Percentiles rank a stretch among this genome's conserved stretches.
Conservation (phyloP, 2,329 filamentous ascomycete genomes). For the Cercospora beticola region DNA sequence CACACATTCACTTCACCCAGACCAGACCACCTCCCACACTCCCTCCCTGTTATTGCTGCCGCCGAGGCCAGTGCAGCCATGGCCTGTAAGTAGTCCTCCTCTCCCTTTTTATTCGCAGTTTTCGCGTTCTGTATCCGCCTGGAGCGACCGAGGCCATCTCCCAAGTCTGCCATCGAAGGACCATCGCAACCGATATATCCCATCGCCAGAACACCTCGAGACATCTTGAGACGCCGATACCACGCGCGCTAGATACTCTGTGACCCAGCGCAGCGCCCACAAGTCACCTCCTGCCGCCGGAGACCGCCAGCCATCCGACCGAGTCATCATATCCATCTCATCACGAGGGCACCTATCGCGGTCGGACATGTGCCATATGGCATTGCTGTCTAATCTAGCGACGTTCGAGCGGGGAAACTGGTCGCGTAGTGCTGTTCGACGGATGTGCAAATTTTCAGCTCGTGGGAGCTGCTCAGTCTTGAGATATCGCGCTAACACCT, state of each 20-base stretch:
- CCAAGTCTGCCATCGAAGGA: conserved; percentile 30
- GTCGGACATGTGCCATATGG: conserved; percentile 42
- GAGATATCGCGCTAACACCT: conserved; percentile 45
- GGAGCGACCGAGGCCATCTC: conserved; percentile 21
- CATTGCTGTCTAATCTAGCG: conserved; percentile 28
- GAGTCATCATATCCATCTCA: conserved; percentile 30
- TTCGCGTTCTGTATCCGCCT: conserved; percentile 13
- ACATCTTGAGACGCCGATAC: conserved; percentile 25
- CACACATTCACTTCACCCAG: conserved; percentile 9
- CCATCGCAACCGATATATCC: conserved; percentile 31
- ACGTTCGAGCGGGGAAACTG: conserved; percentile 40
- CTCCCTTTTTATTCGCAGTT: conserved; percentile 38
- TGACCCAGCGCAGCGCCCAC: conserved; percentile 20
- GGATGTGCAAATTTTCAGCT: conserved; percentile 35
- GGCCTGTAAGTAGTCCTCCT: conserved; percentile 56
- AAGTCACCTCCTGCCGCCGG: conserved; percentile 20
- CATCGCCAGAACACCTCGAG: conserved; percentile 27
- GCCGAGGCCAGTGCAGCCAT: conserved; percentile 47
- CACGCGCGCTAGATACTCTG: conserved; percentile 13
- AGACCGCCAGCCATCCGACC: conserved; percentile 20
- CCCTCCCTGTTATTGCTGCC: conserved; percentile 18
- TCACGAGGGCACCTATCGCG: conserved; percentile 37
- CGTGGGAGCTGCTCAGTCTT: conserved; percentile 30
- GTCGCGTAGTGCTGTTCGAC: conserved; percentile 44
- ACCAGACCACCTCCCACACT: conserved; percentile 17